Evolutionary conservation across 176 grass and related monocot species (phyloP).

Genomic region (Thalia dealbata): DNA sequence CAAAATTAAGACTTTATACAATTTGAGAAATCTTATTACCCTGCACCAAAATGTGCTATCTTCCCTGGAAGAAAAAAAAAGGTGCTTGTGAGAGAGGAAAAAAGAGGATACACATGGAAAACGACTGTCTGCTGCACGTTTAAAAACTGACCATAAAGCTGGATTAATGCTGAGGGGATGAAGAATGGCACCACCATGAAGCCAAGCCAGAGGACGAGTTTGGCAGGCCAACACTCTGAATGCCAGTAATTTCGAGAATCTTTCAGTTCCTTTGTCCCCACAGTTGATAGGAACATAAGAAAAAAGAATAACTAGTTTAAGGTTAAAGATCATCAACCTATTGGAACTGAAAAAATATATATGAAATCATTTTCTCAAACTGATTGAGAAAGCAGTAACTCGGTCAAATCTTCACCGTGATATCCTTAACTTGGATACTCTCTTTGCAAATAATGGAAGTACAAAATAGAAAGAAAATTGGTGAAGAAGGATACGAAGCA

Average conservation of each 20-base stretch:
- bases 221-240: slow-evolving; percentile 92
- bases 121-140: background rate
- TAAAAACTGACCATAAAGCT: slow-evolving; percentile 68
- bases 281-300: slow-evolving; percentile 84
- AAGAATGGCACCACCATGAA: slow-evolving; percentile 72
- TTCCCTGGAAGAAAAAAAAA: slow-evolving; percentile 39
- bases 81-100: too few relatives aligned
- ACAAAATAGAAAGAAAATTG: slow-evolving; percentile 11
- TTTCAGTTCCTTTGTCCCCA: slow-evolving; percentile 42
- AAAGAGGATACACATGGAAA: background rate
- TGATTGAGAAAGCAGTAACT: too few relatives aligned
- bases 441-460: background rate
- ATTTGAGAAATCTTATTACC: slow-evolving; percentile 33
- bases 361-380: too few relatives aligned
- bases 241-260: slow-evolving; percentile 82
- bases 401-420: too few relatives aligned
- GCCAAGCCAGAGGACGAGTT: slow-evolving; percentile 73
- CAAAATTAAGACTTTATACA: background rate
- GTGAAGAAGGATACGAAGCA: slow-evolving; percentile 73
- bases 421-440: background rate
- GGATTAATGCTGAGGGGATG: slow-evolving; percentile 60
- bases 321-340: slow-evolving; percentile 6
- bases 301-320: slow-evolving; percentile 67
- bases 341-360: too few relatives aligned
- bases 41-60: slow-evolving; percentile 81